Percentiles rank a stretch among this genome's conserved stretches.
These are phyloP conservation scores for Trichoderma oligosporum DNA, from an alignment of 2,329 filamentous ascomycete species.

Conservation along the genomic window DNA sequence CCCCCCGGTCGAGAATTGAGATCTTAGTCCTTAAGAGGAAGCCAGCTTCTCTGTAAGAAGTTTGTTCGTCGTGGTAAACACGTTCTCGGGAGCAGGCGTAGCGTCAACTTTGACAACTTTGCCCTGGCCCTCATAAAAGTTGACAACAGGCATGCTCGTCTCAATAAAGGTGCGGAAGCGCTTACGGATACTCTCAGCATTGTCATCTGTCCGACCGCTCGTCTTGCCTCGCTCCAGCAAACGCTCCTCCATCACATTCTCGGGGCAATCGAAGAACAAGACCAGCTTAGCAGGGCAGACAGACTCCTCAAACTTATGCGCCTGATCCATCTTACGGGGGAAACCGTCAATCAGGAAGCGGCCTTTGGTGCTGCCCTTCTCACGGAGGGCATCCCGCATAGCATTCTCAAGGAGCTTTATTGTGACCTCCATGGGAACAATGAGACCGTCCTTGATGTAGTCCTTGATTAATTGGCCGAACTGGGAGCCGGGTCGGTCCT, in stretches of 20 bases:
- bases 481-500: slow-evolving; percentile 77
- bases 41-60: slow-evolving; percentile 48
- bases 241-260: slow-evolving; percentile 79
- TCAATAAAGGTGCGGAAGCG: slow-evolving; percentile 91
- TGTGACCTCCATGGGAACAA: slow-evolving; percentile 99
- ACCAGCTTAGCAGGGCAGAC: slow-evolving; percentile 83
- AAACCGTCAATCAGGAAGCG: slow-evolving; percentile 82
- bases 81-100: slow-evolving; percentile 60
- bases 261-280: slow-evolving; percentile 91
- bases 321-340: slow-evolving; percentile 96
- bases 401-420: slow-evolving; percentile 91
- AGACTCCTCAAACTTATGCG: slow-evolving; percentile 83
- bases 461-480: slow-evolving; percentile 90
- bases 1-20: neutral
- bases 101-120: slow-evolving; percentile 79
- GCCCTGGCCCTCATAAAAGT: slow-evolving; percentile 72
- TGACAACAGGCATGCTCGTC: slow-evolving; percentile 95
- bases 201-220: slow-evolving; percentile 86
- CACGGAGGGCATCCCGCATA: slow-evolving; percentile 67
- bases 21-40: neutral
- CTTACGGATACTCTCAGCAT: slow-evolving; percentile 93
- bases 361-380: slow-evolving; percentile 48
- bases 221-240: slow-evolving; percentile 89
- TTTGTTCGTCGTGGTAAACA: slow-evolving; percentile 52
- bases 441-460: slow-evolving; percentile 90